Conservation (phyloP, 2,329 filamentous ascomycete genomes). For the Aureobasidium sp. region DNA sequence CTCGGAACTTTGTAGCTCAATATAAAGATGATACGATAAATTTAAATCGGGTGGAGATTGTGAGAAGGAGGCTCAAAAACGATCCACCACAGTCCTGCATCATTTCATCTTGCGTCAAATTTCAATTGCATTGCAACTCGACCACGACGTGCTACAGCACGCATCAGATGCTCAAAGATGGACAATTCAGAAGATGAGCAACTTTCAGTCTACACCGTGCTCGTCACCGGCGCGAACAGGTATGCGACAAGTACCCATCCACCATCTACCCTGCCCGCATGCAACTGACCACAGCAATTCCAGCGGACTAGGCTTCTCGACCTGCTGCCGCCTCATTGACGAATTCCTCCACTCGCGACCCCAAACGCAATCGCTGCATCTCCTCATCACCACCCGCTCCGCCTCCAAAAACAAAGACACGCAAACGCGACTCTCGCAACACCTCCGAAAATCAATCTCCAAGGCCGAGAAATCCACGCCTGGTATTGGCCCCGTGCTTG, state of each 20-base stretch:
- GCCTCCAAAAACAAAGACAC: slow-evolving; percentile 67
- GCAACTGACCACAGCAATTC: slow-evolving; percentile 10
- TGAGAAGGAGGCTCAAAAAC: background rate
- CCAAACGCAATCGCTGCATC: slow-evolving; percentile 60
- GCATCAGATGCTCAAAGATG: background rate
- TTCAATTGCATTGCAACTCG: background rate
- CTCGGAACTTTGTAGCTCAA: background rate
- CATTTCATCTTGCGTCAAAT: background rate
- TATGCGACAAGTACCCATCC: slow-evolving; percentile 33
- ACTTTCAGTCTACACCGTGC: slow-evolving; percentile 42
- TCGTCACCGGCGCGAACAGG: slow-evolving; percentile 86
- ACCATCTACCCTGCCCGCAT: slow-evolving; percentile 1
- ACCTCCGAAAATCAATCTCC: slow-evolving; percentile 48
- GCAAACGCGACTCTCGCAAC: slow-evolving; percentile 53
- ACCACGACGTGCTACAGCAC: too few species aligned
- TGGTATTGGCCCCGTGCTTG: slow-evolving; percentile 35
- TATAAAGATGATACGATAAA: background rate
- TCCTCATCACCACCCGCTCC: slow-evolving; percentile 79
- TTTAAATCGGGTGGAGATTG: background rate
- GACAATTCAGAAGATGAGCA: background rate
- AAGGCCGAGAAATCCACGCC: slow-evolving; percentile 30
- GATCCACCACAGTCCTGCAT: background rate
- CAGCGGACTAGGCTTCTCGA: slow-evolving; percentile 82
- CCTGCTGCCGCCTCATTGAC: slow-evolving; percentile 78
- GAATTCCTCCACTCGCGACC: slow-evolving; percentile 71